A percentile compares a stretch with the other conserved stretches of the same genome.
phyloP scores from a whole-genome alignment of 164 flowering plant species.

The grape (Vitis vinifera) region DNA sequence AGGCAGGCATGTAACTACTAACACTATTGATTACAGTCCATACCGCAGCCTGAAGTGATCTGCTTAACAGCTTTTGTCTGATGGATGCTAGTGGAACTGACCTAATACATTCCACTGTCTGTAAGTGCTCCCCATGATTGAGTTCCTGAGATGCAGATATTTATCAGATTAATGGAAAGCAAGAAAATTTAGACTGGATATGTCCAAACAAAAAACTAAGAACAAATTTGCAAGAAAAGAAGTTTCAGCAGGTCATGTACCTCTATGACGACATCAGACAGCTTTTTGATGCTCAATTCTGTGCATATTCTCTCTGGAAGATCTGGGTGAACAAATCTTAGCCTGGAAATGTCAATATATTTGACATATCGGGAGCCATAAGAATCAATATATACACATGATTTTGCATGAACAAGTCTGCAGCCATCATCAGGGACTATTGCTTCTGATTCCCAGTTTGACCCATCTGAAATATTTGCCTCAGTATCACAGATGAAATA shows the following conservation, averaged over 20 bases:
- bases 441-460: conserved; percentile 52
- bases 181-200: background rate
- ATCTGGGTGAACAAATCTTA: conserved; percentile 83
- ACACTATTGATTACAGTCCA: conserved; percentile 49
- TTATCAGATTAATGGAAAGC: conserved; percentile 1
- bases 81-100: conserved; percentile 48
- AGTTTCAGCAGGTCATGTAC: conserved; percentile 31
- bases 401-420: conserved; percentile 84
- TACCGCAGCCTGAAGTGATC: conserved; percentile 70
- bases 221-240: background rate
- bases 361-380: conserved; percentile 71
- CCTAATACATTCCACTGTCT: conserved; percentile 55
- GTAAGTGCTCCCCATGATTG: conserved; percentile 43
- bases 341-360: conserved; percentile 70
- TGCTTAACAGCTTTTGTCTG: conserved; percentile 55
- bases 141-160: conserved; percentile 58
- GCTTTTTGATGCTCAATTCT: conserved; percentile 67
- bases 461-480: conserved; percentile 28
- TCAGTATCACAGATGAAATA: conserved; percentile 61
- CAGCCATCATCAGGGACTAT: conserved; percentile 94
- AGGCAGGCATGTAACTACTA: conserved; percentile 27
- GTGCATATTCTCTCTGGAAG: conserved; percentile 70
- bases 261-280: conserved; percentile 89
- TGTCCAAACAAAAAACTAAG: background rate
- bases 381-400: conserved; percentile 86